A percentile compares a stretch with the other conserved stretches of the same genome.
Conservation (phyloP, 345 rosid genomes). For the Anastatica hierochuntica region DNA sequence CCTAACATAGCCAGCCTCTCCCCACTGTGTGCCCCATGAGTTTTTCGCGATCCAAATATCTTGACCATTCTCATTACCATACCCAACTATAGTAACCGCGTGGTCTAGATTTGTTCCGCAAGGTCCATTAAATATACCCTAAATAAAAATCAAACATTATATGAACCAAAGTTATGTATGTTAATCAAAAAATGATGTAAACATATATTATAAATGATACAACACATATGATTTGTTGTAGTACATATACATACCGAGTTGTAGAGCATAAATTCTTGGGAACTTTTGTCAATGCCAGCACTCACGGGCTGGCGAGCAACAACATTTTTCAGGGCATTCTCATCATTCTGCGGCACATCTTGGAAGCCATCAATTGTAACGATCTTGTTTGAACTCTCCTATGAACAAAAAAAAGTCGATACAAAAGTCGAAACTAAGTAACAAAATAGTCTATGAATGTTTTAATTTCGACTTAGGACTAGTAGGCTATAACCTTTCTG, state of each 20-base stretch:
- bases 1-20: constrained; percentile 58
- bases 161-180: no score
- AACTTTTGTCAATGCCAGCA: constrained; percentile 7
- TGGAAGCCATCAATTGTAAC: constrained; percentile 11
- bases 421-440: not conserved
- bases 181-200: no score
- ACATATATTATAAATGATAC: no score
- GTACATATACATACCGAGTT: not conserved
- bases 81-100: constrained; percentile 70
- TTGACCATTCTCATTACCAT: constrained; percentile 59
- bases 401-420: no score
- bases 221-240: no score
- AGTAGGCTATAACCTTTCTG: constrained; percentile 31
- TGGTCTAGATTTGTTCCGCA: constrained; percentile 77
- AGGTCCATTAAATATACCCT: constrained; percentile 59
- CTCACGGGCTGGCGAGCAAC: constrained; percentile 27
- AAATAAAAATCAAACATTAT: constrained; percentile 2
- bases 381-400: not conserved
- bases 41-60: constrained; percentile 76
- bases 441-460: no score
- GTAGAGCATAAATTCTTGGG: constrained; percentile 16
- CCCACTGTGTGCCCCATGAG: constrained; percentile 80
- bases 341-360: constrained; percentile 10
- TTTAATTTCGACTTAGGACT: no score
- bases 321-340: not conserved